Evolutionary conservation across 2,329 filamentous ascomycete genomes (phyloP).

Genomic region (Xylariaceae sp.): DNA sequence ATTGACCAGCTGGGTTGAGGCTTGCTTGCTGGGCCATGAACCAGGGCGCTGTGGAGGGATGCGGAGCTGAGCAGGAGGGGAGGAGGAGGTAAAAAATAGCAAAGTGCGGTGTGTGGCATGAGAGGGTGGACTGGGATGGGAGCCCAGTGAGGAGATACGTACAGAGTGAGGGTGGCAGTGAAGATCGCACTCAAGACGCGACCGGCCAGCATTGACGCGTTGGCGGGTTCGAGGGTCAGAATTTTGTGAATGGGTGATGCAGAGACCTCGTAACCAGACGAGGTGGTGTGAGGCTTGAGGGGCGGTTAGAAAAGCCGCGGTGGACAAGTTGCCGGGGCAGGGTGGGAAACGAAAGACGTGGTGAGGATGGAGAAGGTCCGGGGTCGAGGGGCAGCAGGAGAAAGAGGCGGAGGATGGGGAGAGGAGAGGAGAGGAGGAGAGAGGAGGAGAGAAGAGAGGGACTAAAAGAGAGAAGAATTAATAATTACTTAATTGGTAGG

Average conservation of each 20-base stretch:
- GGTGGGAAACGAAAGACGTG: not conserved
- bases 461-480: conserved; percentile 10
- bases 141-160: conserved; percentile 10
- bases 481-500: not conserved
- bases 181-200: conserved; percentile 21
- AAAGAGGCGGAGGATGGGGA: conserved; percentile 10
- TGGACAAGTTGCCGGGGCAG: conserved; percentile 5
- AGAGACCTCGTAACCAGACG: too few relatives aligned
- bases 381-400: conserved; percentile 14
- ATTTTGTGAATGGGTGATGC: not conserved
- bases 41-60: conserved; percentile 6
- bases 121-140: not conserved
- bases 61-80: conserved; percentile 1
- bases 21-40: not conserved
- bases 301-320: conserved; percentile 18
- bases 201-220: conserved; percentile 21
- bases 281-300: conserved; percentile 6
- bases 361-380: conserved; percentile 5
- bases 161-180: conserved; percentile 10
- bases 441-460: conserved; percentile 18
- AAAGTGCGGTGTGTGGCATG: not conserved
- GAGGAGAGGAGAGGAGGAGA: conserved; percentile 17
- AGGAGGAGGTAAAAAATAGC: not conserved
- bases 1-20: not conserved
- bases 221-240: not conserved